These are phyloP conservation scores for Stachybotrys chartarum DNA, from an alignment of 2,329 filamentous ascomycete genomes.

Conservation along the genomic window DNA sequence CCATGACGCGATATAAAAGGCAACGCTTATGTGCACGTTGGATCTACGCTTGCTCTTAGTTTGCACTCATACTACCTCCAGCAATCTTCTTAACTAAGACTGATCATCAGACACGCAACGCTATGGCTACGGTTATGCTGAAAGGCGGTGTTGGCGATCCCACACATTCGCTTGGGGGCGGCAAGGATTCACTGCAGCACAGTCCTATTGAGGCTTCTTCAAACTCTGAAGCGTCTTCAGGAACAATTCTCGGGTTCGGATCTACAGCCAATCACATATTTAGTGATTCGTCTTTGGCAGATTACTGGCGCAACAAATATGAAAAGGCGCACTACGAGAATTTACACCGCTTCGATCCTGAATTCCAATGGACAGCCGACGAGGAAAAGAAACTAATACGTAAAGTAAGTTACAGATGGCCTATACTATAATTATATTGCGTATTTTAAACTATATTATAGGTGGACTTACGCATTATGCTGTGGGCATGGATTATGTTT, in stretches of 20 bases:
- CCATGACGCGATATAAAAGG: background rate
- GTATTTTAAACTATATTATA: slow-evolving; percentile 18
- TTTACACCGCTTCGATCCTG: slow-evolving; percentile 48
- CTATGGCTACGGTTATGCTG: background rate
- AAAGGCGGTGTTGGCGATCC: background rate
- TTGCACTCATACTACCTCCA: background rate
- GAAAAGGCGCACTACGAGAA: slow-evolving; percentile 53
- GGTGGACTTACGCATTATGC: slow-evolving; percentile 37
- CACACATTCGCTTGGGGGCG: background rate
- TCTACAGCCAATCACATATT: slow-evolving; percentile 33
- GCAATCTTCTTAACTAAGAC: background rate
- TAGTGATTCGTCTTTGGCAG: slow-evolving; percentile 40
- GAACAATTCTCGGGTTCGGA: background rate
- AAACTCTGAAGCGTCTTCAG: background rate
- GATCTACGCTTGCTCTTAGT: background rate
- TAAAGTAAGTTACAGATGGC: slow-evolving; percentile 26
- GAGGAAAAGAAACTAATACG: slow-evolving; percentile 39
- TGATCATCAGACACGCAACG: background rate
- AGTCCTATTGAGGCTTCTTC: background rate
- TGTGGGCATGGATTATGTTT: slow-evolving; percentile 41
- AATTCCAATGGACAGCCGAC: slow-evolving; percentile 34
- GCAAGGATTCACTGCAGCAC: background rate
- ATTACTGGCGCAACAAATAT: slow-evolving; percentile 47
- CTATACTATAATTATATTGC: background rate
- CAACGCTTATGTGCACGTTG: background rate